A percentile compares a stretch with the other conserved stretches of the same genome.
phyloP scores from a whole-genome alignment of 192 early-diverging fungal genomes.

The Backusella tarrabulga region DNA sequence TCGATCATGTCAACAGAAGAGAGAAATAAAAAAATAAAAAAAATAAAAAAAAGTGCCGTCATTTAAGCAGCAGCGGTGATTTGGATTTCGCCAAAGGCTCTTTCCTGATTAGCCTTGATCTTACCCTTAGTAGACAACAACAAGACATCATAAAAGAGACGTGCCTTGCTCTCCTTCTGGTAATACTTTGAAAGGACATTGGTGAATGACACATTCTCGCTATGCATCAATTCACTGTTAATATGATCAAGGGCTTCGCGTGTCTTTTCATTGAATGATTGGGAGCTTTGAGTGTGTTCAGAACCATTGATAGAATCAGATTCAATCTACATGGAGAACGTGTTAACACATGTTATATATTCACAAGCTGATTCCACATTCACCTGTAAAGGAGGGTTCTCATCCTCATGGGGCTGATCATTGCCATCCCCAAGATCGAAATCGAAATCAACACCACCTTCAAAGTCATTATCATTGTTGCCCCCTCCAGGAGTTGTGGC shows the following conservation, averaged over 20 bases:
- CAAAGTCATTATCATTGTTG: not conserved
- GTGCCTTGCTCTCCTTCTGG: constrained; percentile 69
- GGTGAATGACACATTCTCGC: not conserved
- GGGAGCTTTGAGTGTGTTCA: not conserved
- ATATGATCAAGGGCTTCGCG: not conserved
- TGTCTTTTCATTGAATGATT: not conserved
- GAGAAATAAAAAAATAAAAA: not conserved
- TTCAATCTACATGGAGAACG: not conserved
- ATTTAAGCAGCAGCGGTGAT: constrained; percentile 44
- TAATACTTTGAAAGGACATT: constrained; percentile 35
- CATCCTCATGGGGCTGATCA: not conserved
- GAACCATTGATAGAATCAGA: not conserved
- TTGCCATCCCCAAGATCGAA: not conserved
- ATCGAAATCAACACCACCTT: not conserved
- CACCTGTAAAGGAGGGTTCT: not conserved
- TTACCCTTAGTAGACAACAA: constrained; percentile 87
- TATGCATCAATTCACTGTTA: not conserved
- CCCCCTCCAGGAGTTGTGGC: not conserved
- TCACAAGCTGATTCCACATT: not conserved
- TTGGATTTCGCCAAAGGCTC: constrained; percentile 82
- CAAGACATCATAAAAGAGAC: constrained; percentile 91
- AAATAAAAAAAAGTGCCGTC: not conserved
- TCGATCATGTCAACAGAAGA: not conserved
- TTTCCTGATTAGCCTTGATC: constrained; percentile 75
- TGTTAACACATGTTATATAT: not conserved